These are phyloP conservation scores for Penicillium digitatum DNA, from an alignment of 2,329 filamentous ascomycete genomes.

Conservation along the genomic window DNA sequence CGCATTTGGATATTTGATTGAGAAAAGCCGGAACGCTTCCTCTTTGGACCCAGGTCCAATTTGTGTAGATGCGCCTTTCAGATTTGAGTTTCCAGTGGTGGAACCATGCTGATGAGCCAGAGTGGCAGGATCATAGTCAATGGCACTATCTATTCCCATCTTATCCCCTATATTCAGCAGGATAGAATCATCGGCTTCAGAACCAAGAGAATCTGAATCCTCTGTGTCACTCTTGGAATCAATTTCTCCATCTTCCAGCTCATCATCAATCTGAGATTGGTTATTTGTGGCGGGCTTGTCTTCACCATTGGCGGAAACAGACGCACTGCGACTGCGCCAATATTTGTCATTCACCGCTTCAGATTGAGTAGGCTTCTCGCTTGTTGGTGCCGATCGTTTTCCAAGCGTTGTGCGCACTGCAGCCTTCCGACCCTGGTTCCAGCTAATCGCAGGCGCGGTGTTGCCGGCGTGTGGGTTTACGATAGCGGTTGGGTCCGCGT, in stretches of 20 bases:
- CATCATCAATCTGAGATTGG: slow-evolving; percentile 1
- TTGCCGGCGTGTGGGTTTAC: slow-evolving; percentile 22
- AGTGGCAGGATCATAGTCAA: slow-evolving; percentile 27
- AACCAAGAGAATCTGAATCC: slow-evolving; percentile 31
- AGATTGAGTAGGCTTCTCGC: slow-evolving; percentile 22
- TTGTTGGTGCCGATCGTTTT: slow-evolving; percentile 21
- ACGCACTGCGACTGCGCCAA: slow-evolving; percentile 39
- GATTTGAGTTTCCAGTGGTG: slow-evolving; percentile 9
- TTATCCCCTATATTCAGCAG: slow-evolving; percentile 40
- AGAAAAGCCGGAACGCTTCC: slow-evolving; percentile 33
- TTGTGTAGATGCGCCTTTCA: slow-evolving; percentile 3
- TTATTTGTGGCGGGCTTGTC: neutral
- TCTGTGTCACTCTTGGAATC: slow-evolving; percentile 31
- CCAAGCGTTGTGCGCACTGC: slow-evolving; percentile 44
- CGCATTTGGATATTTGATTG: slow-evolving; percentile 33
- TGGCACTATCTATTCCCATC: slow-evolving; percentile 7
- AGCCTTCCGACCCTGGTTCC: slow-evolving; percentile 44
- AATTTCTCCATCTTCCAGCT: slow-evolving; percentile 30
- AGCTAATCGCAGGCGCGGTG: slow-evolving; percentile 36
- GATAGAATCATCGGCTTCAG: slow-evolving; percentile 42
- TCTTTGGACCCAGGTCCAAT: slow-evolving; percentile 28
- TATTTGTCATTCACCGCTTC: slow-evolving; percentile 37
- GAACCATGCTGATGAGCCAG: slow-evolving; percentile 6
- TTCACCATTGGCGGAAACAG: slow-evolving; percentile 17
- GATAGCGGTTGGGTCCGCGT: slow-evolving; percentile 11